Conservation (phyloP, 2,329 filamentous ascomycete species). For the Pestalotiopsis sp. region DNA sequence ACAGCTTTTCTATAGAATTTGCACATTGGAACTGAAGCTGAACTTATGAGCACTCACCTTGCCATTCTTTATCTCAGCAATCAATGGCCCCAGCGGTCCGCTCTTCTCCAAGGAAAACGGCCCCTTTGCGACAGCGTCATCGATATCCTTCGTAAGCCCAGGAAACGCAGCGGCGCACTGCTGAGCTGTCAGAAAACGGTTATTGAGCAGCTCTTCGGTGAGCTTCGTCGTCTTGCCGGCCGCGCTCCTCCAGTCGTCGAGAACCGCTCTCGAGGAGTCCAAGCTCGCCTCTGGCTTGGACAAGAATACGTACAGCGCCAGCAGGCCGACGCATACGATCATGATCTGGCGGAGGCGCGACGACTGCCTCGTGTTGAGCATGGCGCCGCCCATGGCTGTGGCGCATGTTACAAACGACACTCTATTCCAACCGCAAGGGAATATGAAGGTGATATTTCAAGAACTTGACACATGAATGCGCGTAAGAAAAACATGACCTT, state of each 20-base stretch:
- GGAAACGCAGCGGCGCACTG: constrained; percentile 50
- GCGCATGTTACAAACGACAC: background rate
- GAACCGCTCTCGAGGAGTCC: constrained; percentile 1
- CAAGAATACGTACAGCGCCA: constrained; percentile 31
- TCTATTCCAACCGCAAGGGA: background rate
- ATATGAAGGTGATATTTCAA: background rate
- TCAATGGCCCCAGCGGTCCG: constrained; percentile 41
- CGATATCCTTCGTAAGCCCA: constrained; percentile 47
- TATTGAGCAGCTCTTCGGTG: constrained; percentile 28
- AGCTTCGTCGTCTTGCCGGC: constrained; percentile 9
- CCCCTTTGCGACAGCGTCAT: constrained; percentile 44
- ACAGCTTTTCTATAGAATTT: too few species aligned
- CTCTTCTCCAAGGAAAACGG: constrained; percentile 41
- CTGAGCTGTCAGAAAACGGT: constrained; percentile 41
- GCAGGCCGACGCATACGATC: constrained; percentile 27
- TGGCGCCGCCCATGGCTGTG: background rate
- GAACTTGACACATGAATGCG: background rate
- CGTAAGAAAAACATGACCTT: background rate
- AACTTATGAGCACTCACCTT: constrained; percentile 30
- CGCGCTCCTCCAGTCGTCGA: constrained; percentile 12
- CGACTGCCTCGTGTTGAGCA: constrained; percentile 16
- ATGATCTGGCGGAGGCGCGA: constrained; percentile 30
- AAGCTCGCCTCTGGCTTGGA: constrained; percentile 23
- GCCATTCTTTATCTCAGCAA: constrained; percentile 45
- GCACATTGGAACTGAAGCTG: too few species aligned